These are phyloP conservation scores for Diaporthe sp. DNA, from an alignment of 2,329 filamentous ascomycete species.

Conservation along the genomic window DNA sequence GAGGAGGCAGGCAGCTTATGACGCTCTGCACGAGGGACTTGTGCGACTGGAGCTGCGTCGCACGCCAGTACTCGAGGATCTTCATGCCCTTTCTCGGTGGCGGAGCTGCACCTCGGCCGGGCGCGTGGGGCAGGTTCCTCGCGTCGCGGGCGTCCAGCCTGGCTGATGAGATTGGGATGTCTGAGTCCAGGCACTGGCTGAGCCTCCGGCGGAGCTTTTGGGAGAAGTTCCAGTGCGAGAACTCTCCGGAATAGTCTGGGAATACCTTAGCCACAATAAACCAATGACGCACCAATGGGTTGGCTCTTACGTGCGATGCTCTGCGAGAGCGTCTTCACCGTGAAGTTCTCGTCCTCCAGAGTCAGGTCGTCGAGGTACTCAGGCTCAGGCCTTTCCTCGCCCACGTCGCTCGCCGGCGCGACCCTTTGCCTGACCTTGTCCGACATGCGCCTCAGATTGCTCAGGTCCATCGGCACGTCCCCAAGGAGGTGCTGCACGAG, in stretches of 20 bases:
- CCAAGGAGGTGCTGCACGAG: slow-evolving; percentile 43
- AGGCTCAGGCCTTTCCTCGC: slow-evolving; percentile 40
- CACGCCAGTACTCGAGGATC: slow-evolving; percentile 58
- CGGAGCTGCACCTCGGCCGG: slow-evolving; percentile 6
- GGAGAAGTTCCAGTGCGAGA: slow-evolving; percentile 68
- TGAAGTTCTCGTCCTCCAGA: slow-evolving; percentile 56
- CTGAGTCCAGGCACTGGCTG: slow-evolving; percentile 38
- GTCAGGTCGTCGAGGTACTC: slow-evolving; percentile 46
- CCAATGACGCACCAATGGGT: neutral
- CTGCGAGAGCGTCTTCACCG: slow-evolving; percentile 57
- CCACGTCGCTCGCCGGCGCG: slow-evolving; percentile 35
- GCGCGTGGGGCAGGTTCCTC: slow-evolving; percentile 43
- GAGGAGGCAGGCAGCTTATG: slow-evolving; percentile 59
- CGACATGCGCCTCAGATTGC: slow-evolving; percentile 44
- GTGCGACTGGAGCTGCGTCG: slow-evolving; percentile 60
- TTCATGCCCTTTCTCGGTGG: slow-evolving; percentile 41
- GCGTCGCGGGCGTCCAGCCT: slow-evolving; percentile 40
- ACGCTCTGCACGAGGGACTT: slow-evolving; percentile 54
- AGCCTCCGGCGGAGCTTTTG: slow-evolving; percentile 55
- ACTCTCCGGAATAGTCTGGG: slow-evolving; percentile 65
- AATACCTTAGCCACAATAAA: slow-evolving; percentile 10
- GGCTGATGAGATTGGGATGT: slow-evolving; percentile 28
- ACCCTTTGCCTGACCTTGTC: slow-evolving; percentile 39
- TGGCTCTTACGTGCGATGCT: slow-evolving; percentile 56
- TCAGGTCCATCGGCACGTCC: slow-evolving; percentile 42